Evolutionary conservation across 2,329 filamentous ascomycete species (phyloP).

Genomic region (Fusarium multiceps): DNA sequence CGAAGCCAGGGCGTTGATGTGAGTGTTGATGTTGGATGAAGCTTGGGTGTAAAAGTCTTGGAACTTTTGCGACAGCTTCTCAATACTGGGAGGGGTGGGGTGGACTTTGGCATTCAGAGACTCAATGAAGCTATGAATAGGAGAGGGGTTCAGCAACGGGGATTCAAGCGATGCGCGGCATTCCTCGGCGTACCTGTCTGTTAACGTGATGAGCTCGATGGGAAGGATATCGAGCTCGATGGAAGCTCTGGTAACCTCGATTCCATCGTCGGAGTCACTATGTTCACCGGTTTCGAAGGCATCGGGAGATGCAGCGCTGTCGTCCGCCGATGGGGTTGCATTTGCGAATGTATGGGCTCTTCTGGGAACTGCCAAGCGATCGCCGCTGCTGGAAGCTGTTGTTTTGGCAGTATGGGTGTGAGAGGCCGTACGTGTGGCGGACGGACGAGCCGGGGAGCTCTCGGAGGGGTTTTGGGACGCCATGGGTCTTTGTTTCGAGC

Average conservation of each 20-base stretch:
- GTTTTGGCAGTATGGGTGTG: constrained; percentile 41
- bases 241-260: constrained; percentile 64
- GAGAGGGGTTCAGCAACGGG: constrained; percentile 26
- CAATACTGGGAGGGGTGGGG: constrained; percentile 82
- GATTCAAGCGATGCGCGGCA: neutral
- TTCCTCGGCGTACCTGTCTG: constrained; percentile 75
- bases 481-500: constrained; percentile 49
- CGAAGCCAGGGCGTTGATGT: constrained; percentile 83
- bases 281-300: constrained; percentile 61
- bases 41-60: constrained; percentile 92
- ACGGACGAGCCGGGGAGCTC: constrained; percentile 48
- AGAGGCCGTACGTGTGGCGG: constrained; percentile 48
- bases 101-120: constrained; percentile 89
- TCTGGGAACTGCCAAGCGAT: constrained; percentile 53
- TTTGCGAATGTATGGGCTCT: constrained; percentile 61
- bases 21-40: constrained; percentile 84
- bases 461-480: constrained; percentile 48
- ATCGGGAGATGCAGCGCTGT: constrained; percentile 53
- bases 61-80: constrained; percentile 85
- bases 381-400: constrained; percentile 45
- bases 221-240: constrained; percentile 89
- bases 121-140: constrained; percentile 79
- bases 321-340: constrained; percentile 46
- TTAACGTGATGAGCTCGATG: constrained; percentile 90
- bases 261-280: constrained; percentile 57